Percentiles rank a stretch among this genome's conserved stretches.
phyloP scores from a whole-genome alignment of 768 basidiomycete species.

The Lanmaoa rubissima region DNA sequence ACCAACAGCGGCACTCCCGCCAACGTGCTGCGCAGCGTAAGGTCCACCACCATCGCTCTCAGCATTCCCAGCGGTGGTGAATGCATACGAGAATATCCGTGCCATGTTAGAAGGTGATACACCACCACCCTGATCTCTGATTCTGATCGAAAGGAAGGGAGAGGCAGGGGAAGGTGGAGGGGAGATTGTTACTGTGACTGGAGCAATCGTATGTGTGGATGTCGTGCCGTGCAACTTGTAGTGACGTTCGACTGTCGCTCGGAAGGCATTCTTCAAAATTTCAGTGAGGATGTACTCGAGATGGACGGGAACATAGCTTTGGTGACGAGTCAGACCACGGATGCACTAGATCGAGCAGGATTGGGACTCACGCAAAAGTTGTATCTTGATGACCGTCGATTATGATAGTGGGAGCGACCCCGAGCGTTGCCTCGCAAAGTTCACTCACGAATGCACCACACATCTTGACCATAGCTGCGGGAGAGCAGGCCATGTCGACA shows the following conservation, averaged over 20 bases:
- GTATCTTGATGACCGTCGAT: slow-evolving; percentile 71
- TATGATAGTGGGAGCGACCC: slow-evolving; percentile 60
- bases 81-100: slow-evolving; percentile 87
- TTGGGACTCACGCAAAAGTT: slow-evolving; percentile 69
- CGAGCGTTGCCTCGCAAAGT: slow-evolving; percentile 82
- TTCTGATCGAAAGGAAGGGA: slow-evolving; percentile 67
- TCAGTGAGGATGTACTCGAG: slow-evolving; percentile 91
- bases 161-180: slow-evolving; percentile 42
- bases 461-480: slow-evolving; percentile 68
- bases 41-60: slow-evolving; percentile 59
- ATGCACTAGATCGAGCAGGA: background rate
- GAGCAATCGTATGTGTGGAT: slow-evolving; percentile 44
- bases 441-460: slow-evolving; percentile 84
- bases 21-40: slow-evolving; percentile 76
- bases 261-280: slow-evolving; percentile 87
- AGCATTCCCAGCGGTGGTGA: slow-evolving; percentile 72
- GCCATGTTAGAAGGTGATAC: slow-evolving; percentile 71
- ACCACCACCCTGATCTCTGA: slow-evolving; percentile 87
- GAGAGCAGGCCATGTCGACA: slow-evolving; percentile 71
- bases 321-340: slow-evolving; percentile 9
- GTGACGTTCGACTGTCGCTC: slow-evolving; percentile 82
- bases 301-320: slow-evolving; percentile 84
- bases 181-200: slow-evolving; percentile 71
- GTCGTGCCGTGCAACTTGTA: slow-evolving; percentile 39
- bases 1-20: slow-evolving; percentile 63